These are phyloP conservation scores for Plasmopara viticola DNA, from an alignment of 352 stramenopile genomes.

Conservation along the genomic window DNA sequence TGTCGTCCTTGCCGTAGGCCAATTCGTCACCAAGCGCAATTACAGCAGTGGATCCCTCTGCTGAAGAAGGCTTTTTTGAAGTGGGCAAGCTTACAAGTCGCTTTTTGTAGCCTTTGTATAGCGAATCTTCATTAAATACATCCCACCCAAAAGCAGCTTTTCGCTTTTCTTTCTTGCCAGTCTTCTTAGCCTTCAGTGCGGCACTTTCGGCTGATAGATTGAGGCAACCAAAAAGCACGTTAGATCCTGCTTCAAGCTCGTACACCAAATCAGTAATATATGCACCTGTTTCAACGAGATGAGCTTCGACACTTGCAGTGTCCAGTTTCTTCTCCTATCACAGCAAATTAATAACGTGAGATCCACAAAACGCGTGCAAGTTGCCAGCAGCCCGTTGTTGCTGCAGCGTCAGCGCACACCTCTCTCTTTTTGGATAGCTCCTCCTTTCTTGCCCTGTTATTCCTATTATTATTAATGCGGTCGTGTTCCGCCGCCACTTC, in stretches of 20 bases:
- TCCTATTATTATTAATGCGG: slow-evolving; percentile 59
- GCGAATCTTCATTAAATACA: slow-evolving; percentile 79
- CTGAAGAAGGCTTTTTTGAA: slow-evolving; percentile 7
- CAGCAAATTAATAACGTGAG: not conserved
- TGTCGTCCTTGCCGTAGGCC: slow-evolving; percentile 55
- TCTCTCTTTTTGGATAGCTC: slow-evolving; percentile 47
- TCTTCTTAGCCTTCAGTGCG: slow-evolving; percentile 54
- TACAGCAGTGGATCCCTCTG: slow-evolving; percentile 6
- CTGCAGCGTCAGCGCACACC: slow-evolving; percentile 12
- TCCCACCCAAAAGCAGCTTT: slow-evolving; percentile 81
- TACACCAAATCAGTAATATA: not conserved
- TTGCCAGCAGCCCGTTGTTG: not conserved
- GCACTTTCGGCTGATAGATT: slow-evolving; percentile 40
- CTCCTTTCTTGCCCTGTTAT: slow-evolving; percentile 31
- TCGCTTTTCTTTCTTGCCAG: slow-evolving; percentile 67
- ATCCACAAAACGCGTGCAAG: not conserved
- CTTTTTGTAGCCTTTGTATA: slow-evolving; percentile 86
- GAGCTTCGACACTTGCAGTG: slow-evolving; percentile 34
- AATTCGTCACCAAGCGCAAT: slow-evolving; percentile 47
- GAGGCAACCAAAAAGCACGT: not conserved
- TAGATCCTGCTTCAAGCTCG: not conserved
- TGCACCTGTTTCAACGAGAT: slow-evolving; percentile 63
- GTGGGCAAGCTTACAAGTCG: slow-evolving; percentile 55
- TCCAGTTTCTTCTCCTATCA: slow-evolving; percentile 48
- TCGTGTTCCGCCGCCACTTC: slow-evolving; percentile 70